These are phyloP conservation scores for Trypanosoma caninum DNA, from an alignment of 208 protist species.

Conservation along the genomic window DNA sequence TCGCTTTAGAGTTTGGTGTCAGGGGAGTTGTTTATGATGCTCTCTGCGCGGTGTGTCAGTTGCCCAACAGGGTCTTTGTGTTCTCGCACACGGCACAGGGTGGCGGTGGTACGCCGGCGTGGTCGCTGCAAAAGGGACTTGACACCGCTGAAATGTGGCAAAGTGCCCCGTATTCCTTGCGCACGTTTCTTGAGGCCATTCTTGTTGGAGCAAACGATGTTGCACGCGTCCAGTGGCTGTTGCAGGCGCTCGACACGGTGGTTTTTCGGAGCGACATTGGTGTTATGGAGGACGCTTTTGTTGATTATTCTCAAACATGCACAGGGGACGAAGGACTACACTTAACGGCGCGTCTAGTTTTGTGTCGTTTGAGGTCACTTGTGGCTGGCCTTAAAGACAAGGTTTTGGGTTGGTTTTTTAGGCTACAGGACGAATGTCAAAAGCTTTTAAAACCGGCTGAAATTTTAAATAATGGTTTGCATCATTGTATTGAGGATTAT, in stretches of 20 bases:
- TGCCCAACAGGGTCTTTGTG: conserved; percentile 33
- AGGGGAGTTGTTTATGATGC: conserved; percentile 49
- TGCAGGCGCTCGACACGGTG: conserved; percentile 5
- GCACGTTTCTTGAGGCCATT: conserved; percentile 23
- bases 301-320: conserved; percentile 14
- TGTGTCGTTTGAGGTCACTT: conserved; percentile 34
- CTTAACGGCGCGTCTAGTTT: conserved; percentile 25
- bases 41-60: conserved; percentile 55
- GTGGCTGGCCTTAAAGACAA: conserved; percentile 31
- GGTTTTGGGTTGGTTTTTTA: conserved; percentile 42
- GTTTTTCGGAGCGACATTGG: conserved; percentile 1
- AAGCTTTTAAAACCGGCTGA: neutral
- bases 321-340: conserved; percentile 32
- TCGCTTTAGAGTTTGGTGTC: neutral
- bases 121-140: conserved; percentile 25
- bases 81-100: neutral
- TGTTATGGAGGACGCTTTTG: conserved; percentile 19
- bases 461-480: neutral
- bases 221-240: conserved; percentile 28
- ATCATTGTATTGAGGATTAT: neutral
- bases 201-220: conserved; percentile 35
- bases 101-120: neutral
- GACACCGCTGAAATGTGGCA: conserved; percentile 12
- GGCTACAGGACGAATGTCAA: conserved; percentile 28
- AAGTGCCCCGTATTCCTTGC: neutral